These are phyloP conservation scores for Barbarea vulgaris DNA, from an alignment of 345 rosid species.

Conservation along the genomic window DNA sequence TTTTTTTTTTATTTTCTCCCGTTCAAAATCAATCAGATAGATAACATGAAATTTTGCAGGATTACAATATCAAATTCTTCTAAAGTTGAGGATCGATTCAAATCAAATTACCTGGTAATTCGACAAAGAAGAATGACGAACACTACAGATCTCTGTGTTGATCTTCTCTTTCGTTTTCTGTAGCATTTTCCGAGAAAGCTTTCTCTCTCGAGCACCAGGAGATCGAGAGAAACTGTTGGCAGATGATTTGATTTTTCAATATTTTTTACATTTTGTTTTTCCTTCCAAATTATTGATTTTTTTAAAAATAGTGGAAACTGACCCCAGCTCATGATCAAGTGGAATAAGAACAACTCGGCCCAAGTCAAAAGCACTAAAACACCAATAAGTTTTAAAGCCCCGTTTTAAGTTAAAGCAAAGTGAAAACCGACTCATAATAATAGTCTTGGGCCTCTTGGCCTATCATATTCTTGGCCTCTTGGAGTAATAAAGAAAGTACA, in stretches of 20 bases:
- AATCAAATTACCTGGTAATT: conserved; percentile 39
- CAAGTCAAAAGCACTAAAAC: background rate
- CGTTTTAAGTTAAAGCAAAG: background rate
- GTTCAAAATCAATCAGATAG: conserved; percentile 19
- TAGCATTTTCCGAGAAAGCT: conserved; percentile 16
- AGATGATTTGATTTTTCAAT: conserved; percentile 31
- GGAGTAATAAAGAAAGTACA: too few relatives aligned
- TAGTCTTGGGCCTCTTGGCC: background rate
- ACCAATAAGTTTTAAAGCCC: background rate
- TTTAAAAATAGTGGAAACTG: background rate
- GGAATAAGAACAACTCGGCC: background rate
- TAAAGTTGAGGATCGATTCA: conserved; percentile 21
- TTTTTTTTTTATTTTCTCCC: background rate
- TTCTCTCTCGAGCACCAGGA: conserved; percentile 25
- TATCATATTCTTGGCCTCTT: background rate
- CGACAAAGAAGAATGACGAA: background rate
- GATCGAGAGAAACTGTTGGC: conserved; percentile 35
- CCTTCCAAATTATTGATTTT: background rate
- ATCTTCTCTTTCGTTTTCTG: conserved; percentile 8
- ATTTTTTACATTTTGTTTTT: conserved; percentile 8
- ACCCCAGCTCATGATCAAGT: too few relatives aligned
- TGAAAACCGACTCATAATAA: background rate
- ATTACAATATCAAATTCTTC: conserved; percentile 14
- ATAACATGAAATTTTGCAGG: background rate
- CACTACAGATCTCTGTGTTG: conserved; percentile 36